These are phyloP conservation scores for Fusarium avenaceum DNA, from an alignment of 2,329 filamentous ascomycete species.

Conservation along the genomic window DNA sequence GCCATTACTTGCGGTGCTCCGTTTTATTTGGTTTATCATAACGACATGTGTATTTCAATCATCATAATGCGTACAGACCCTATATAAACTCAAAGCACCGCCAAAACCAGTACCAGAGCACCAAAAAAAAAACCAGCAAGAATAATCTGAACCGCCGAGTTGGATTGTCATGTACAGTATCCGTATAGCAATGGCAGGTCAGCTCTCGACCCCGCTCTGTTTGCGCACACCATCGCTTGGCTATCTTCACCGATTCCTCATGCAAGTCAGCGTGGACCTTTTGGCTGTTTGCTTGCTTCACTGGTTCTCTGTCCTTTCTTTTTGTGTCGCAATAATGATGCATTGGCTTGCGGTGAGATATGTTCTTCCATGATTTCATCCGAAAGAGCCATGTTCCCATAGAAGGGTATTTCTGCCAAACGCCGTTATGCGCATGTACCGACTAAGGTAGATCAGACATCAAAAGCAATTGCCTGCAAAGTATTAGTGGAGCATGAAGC, in stretches of 20 bases:
- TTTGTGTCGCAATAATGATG: constrained; percentile 15
- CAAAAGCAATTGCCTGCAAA: constrained; percentile 15
- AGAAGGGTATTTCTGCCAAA: constrained; percentile 16
- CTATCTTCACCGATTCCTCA: constrained; percentile 24
- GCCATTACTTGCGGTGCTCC: constrained; percentile 2
- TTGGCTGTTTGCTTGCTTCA: constrained; percentile 8
- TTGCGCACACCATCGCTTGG: constrained; percentile 29
- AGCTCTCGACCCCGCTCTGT: constrained; percentile 39
- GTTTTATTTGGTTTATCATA: constrained; percentile 23
- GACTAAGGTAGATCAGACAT: constrained; percentile 27
- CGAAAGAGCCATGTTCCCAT: constrained; percentile 1
- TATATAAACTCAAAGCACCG: constrained; percentile 17
- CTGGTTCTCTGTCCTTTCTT: constrained; percentile 11
- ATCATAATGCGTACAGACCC: constrained; percentile 35
- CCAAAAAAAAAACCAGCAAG: not conserved
- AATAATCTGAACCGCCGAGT: constrained; percentile 11
- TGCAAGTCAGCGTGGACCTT: constrained; percentile 41
- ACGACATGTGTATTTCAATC: constrained; percentile 18
- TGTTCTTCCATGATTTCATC: not conserved
- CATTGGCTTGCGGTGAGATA: constrained; percentile 4
- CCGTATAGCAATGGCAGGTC: constrained; percentile 41
- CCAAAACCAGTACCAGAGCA: constrained; percentile 12
- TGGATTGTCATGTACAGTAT: constrained; percentile 36
- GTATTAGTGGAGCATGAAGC: constrained; percentile 9
- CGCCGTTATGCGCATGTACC: constrained; percentile 38